A percentile compares a stretch with the other conserved stretches of the same genome.
Conservation (phyloP, 2,329 filamentous ascomycete species). For the Cladosporium oxysporum region DNA sequence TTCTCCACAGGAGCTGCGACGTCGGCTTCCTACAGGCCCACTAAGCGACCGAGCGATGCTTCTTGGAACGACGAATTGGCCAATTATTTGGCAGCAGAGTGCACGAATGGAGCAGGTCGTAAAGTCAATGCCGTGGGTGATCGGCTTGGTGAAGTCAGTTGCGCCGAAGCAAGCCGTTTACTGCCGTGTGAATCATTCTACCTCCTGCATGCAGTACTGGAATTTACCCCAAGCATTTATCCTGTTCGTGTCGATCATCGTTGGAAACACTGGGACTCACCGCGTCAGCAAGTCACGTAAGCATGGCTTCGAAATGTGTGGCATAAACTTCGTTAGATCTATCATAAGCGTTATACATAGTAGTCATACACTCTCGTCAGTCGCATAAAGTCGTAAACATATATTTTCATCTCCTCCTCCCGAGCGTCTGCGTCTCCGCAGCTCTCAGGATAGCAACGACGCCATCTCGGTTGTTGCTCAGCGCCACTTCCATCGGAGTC, state of each 20-base stretch:
- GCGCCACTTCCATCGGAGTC: conserved; percentile 32
- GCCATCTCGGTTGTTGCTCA: conserved; percentile 23
- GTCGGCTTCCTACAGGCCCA: conserved; percentile 11
- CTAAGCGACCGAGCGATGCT: background rate
- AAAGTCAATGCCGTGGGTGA: background rate
- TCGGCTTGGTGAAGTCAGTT: background rate
- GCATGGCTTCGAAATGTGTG: background rate
- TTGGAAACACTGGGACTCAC: background rate
- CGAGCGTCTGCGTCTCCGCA: conserved; percentile 2
- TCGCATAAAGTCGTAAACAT: background rate
- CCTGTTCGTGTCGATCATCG: background rate
- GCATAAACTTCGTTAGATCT: background rate
- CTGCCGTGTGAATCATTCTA: background rate
- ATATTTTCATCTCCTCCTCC: background rate
- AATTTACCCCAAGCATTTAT: background rate
- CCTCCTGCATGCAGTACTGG: background rate
- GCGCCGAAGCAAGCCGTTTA: background rate
- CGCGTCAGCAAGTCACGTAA: background rate
- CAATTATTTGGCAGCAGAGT: background rate
- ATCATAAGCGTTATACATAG: conserved; percentile 1
- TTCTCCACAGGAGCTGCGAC: conserved; percentile 13
- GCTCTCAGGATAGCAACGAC: conserved; percentile 24
- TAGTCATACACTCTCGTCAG: background rate
- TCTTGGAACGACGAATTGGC: background rate
- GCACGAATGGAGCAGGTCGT: background rate